Percentiles rank a stretch among this genome's conserved stretches.
These are phyloP conservation scores for Plasmodium gallinaceum DNA, from an alignment of 169 alveolate species.

Conservation along the genomic window DNA sequence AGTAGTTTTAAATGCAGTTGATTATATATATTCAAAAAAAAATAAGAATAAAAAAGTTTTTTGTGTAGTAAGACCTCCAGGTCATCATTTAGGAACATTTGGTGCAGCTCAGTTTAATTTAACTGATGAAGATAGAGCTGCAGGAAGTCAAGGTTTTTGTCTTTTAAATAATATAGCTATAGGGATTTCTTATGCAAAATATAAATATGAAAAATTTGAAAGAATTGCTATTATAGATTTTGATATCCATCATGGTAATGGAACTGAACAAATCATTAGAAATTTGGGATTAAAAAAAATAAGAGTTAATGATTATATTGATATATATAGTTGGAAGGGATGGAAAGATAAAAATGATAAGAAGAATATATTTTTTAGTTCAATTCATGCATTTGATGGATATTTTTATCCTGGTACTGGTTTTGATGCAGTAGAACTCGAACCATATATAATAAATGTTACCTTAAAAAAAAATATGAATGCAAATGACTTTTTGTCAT, in stretches of 20 bases:
- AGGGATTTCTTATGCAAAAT: conserved; percentile 97
- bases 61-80: conserved; percentile 97
- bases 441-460: conserved; percentile 89
- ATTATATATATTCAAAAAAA: conserved; percentile 33
- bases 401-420: conserved; percentile 97
- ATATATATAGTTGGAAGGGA: conserved; percentile 86
- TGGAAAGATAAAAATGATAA: conserved; percentile 91
- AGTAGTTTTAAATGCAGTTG: conserved; percentile 61
- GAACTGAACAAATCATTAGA: conserved; percentile 97
- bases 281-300: conserved; percentile 86
- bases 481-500: conserved; percentile 85
- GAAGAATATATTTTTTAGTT: conserved; percentile 93
- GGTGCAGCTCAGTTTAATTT: conserved; percentile 92
- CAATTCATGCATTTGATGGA: conserved; percentile 95
- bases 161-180: conserved; percentile 97
- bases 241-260: conserved; percentile 99
- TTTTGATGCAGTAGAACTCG: conserved; percentile 74
- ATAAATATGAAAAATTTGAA: conserved; percentile 89
- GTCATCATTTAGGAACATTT: conserved; percentile 98
- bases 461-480: conserved; percentile 88
- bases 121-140: conserved; percentile 86
- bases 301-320: conserved; percentile 70
- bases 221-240: conserved; percentile 98
- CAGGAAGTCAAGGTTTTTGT: conserved; percentile 98
- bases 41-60: conserved; percentile 67